Base-by-base conservation (phyloP, 495 filamentous ascomycete genomes). In the Tuber microsphaerosporum region DNA sequence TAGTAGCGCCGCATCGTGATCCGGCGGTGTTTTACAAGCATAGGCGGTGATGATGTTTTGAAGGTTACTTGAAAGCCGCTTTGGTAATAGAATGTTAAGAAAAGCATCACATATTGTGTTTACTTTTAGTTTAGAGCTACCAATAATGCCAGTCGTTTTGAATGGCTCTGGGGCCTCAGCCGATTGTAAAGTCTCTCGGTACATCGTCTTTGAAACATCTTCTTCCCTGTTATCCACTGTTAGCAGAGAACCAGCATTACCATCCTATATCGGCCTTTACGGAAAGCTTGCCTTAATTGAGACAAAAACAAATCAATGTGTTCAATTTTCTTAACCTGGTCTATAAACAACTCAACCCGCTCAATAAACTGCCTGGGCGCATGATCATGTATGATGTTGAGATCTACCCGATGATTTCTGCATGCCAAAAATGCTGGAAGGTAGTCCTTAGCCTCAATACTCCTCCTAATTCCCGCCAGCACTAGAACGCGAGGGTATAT, bases 331-430 rank as follows among this genome's bases (percentile, higher is more conserved):
- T 91, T 91, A 65, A 97, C 87, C 82, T 98, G 95, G 37, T 94
- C 90, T 69, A 98, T 86, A 83, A 99, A 96, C 2, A 94, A 78
- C 10, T 84, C 85, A 44, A 97, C 87, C 77, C 89, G 91, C 19
- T 88, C 86, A 84, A 97, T 86, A 81, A 99, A 97, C 76, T 95
- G 92, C 68, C 89, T 85, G 0, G 94, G 93, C 10, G 88, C 89
- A 85, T 98, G 91, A 83, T 99, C 95, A 82, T 97, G 94, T n/a
- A 99, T 86, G 73, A 99, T 94, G 81, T 98, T 99, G 91, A 97
- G 93, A 82, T 99, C 95, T 5, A 99, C 95, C 76, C 95, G 89
- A 82, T 97, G 96, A 72, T 90, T 93, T 45, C 95, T 89, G 82
- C 95, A 99, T 56, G 91, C 89, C 41, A 92, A 85, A 82, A 97